phyloP scores from a whole-genome alignment of 805 yeast species.

The Starmera dryadoides region DNA sequence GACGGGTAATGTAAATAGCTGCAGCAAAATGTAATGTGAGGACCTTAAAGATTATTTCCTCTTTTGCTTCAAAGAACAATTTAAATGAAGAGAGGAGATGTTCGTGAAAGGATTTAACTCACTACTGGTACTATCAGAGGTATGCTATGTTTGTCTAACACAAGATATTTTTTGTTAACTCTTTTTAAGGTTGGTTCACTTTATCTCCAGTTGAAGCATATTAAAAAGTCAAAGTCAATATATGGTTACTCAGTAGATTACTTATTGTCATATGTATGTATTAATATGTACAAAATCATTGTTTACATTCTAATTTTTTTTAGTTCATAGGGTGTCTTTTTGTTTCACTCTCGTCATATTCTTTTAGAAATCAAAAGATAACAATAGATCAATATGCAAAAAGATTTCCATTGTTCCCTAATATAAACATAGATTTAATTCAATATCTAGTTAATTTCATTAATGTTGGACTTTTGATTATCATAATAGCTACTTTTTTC shows the following conservation, averaged over 20 bases:
- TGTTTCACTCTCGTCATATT: background rate
- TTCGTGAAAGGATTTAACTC: too few relatives aligned
- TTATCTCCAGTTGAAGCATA: constrained; percentile 10
- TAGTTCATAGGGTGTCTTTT: constrained; percentile 4
- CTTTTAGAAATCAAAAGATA: constrained; percentile 2
- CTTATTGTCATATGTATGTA: constrained; percentile 14
- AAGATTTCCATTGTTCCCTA: constrained; percentile 29
- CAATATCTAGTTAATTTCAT: too few relatives aligned
- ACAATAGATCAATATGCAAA: constrained; percentile 18
- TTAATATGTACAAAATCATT: background rate
- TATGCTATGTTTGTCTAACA: too few relatives aligned
- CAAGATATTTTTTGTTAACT: background rate
- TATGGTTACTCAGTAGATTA: constrained; percentile 32
- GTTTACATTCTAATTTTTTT: background rate
- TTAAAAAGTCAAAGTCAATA: constrained; percentile 23
- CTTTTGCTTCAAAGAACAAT: too few relatives aligned
- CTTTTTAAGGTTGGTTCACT: background rate
- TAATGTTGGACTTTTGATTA: too few relatives aligned
- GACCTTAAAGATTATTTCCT: too few relatives aligned
- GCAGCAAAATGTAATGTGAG: too few relatives aligned
- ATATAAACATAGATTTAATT: constrained; percentile 6
- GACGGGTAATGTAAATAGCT: too few relatives aligned
- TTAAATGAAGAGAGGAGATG: too few relatives aligned
- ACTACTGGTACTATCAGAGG: too few relatives aligned
- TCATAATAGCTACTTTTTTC: too few relatives aligned